Evolutionary conservation across 495 filamentous ascomycete species (phyloP), one percentile per base, ranked within the genome.

Genomic region (Chlorociboria aeruginascens): DNA sequence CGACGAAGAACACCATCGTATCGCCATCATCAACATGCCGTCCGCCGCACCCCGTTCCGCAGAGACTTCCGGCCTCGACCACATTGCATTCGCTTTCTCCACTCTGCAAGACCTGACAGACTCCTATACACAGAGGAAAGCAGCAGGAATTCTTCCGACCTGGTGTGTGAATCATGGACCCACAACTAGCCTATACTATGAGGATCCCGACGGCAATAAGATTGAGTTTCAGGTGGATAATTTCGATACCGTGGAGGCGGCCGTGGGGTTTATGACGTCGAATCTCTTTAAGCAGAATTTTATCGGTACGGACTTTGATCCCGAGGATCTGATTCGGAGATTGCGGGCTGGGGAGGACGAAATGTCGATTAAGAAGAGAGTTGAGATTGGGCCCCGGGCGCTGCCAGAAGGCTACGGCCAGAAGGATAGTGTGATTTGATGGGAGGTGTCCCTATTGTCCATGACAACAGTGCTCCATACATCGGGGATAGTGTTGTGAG

Each of bases 1-100:
- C 55, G 69, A 72, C 46, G 59, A 67, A 0, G 68, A 71, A 47
- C 69, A 72, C 45, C 69, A 72, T 50, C 68, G 69, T 4, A 56
- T 72, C 20, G 69, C 67, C 1, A 54, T 72, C 25, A 28, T 51
- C 62, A 7, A 59, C 1, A 32, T 48, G 0, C 35, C 63, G 0
- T 51, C 49, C 0, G 56, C 52, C 3, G 33, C 7, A 2, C 48
- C 52, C 2, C 62, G 57, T 35, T 36, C 43, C 6, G 34, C 34
- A 6, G 40, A 40, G 9, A 50, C 43, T 37, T 56, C 62, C 0
- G 67, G 68, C 1, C 41, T 71, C 10, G 53, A 66, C 7, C 68
- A 71, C 50, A 53, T 71, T n/a, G 57, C 64, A 13, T 70, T 70
- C 45, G 51, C 59, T 3, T 70, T 58, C 53, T 45, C 49, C 11